Conservation (phyloP, 2,329 filamentous ascomycete species). For the Fusarium penzigii region DNA sequence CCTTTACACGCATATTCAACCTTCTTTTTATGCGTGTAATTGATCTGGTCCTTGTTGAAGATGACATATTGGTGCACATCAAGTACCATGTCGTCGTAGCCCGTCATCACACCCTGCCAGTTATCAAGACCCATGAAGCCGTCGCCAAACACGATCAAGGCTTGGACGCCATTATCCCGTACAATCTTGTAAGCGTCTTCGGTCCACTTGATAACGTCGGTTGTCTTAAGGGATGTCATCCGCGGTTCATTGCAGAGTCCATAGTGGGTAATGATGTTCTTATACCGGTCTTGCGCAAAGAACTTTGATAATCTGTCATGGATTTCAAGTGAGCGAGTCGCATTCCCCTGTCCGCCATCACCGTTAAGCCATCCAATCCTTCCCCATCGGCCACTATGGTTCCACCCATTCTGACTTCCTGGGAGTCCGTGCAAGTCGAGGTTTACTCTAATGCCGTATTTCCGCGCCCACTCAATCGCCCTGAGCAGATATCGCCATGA, state of each 20-base stretch:
- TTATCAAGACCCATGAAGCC: constrained; percentile 90
- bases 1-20: constrained; percentile 83
- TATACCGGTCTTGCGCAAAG: constrained; percentile 91
- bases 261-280: constrained; percentile 89
- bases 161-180: constrained; percentile 72
- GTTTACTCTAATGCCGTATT: constrained; percentile 89
- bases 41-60: constrained; percentile 88
- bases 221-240: constrained; percentile 71
- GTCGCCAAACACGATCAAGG: constrained; percentile 83
- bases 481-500: constrained; percentile 93
- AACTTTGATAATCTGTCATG: constrained; percentile 87
- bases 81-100: constrained; percentile 74
- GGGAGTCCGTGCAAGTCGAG: constrained; percentile 91
- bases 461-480: constrained; percentile 89
- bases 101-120: constrained; percentile 82
- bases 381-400: constrained; percentile 86
- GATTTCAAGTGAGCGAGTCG: constrained; percentile 78
- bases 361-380: constrained; percentile 87
- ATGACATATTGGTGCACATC: constrained; percentile 99
- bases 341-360: constrained; percentile 77
- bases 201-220: constrained; percentile 78
- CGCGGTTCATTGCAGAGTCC: constrained; percentile 92
- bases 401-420: constrained; percentile 96
- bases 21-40: constrained; percentile 78
- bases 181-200: constrained; percentile 70